phyloP scores from a whole-genome alignment of 2,329 filamentous ascomycete species.

The Chrysosporium queenslandicum region DNA sequence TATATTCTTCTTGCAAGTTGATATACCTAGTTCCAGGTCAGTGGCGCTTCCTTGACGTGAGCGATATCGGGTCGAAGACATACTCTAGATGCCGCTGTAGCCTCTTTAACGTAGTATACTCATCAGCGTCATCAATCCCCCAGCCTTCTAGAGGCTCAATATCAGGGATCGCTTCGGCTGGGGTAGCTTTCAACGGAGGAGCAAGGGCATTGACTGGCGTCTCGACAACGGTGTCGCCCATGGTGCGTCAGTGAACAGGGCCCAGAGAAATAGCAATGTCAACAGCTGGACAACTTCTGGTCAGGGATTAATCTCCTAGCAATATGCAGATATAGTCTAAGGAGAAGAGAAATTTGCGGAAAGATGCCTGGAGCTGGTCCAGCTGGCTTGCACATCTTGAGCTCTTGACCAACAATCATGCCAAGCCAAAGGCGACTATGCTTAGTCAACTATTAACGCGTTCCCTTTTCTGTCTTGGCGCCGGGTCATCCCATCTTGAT shows the following conservation, averaged over 20 bases:
- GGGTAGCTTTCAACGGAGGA: constrained; percentile 63
- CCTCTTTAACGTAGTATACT: constrained; percentile 93
- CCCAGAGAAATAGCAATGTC: background rate
- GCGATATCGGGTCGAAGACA: constrained; percentile 24
- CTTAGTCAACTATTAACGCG: constrained; percentile 6
- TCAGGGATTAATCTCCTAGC: background rate
- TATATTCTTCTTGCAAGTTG: constrained; percentile 97
- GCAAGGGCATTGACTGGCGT: constrained; percentile 55
- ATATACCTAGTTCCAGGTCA: constrained; percentile 57
- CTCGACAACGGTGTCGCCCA: constrained; percentile 84
- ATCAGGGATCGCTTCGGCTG: constrained; percentile 70
- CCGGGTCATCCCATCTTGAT: background rate
- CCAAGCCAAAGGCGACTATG: constrained; percentile 6
- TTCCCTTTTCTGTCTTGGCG: background rate
- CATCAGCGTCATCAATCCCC: constrained; percentile 70
- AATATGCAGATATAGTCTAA: background rate
- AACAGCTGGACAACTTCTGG: background rate
- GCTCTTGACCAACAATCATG: background rate
- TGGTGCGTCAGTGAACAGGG: constrained; percentile 32
- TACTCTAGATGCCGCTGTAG: constrained; percentile 93
- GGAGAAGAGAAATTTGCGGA: background rate
- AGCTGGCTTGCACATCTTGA: background rate
- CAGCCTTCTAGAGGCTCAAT: constrained; percentile 83
- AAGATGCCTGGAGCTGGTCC: background rate
- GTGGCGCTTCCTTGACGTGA: constrained; percentile 13